Evolutionary conservation across 768 basidiomycete genomes (phyloP).

Genomic region (Pisolithus sp.): DNA sequence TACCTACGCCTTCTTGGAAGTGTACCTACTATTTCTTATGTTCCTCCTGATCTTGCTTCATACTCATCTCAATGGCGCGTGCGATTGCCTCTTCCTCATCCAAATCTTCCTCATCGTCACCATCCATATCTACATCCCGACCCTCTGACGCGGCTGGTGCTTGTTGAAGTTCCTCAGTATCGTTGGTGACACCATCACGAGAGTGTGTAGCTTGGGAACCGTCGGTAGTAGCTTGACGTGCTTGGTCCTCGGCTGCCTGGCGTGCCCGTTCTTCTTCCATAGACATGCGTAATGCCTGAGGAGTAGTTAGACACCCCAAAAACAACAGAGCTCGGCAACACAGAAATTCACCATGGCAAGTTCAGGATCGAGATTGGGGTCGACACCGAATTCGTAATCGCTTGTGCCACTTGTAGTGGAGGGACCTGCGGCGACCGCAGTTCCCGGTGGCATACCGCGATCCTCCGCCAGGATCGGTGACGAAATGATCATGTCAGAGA

Average conservation of each 20-base stretch:
- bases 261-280: conserved; percentile 92
- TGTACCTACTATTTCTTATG: conserved; percentile 30
- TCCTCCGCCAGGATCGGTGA: conserved; percentile 82
- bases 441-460: conserved; percentile 61
- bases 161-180: conserved; percentile 72
- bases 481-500: conserved; percentile 76
- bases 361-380: conserved; percentile 93
- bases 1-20: background rate
- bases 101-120: conserved; percentile 59
- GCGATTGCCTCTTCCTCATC: conserved; percentile 88
- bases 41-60: conserved; percentile 54
- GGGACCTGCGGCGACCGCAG: conserved; percentile 45
- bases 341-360: conserved; percentile 75
- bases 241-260: conserved; percentile 42
- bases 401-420: conserved; percentile 43
- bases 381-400: conserved; percentile 84
- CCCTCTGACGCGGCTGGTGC: conserved; percentile 72
- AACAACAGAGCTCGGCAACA: background rate
- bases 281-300: conserved; percentile 91
- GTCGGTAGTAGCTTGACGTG: conserved; percentile 22
- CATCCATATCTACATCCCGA: conserved; percentile 46
- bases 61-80: conserved; percentile 89
- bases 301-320: background rate
- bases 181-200: conserved; percentile 34
- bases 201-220: conserved; percentile 17